Conservation (phyloP, 345 rosid genomes). For the Dipteronia dyeriana region DNA sequence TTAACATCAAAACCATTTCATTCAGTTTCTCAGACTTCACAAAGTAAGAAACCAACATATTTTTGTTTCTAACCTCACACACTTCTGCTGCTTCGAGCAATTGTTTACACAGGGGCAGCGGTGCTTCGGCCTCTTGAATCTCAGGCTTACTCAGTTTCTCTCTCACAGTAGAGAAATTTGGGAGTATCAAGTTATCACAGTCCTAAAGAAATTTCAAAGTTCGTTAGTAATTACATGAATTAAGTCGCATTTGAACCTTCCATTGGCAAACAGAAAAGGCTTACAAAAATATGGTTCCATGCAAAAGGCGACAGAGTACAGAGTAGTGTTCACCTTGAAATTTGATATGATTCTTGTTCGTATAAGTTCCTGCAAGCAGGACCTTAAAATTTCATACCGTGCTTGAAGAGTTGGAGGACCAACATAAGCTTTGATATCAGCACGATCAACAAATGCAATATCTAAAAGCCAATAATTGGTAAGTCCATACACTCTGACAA, state of each 20-base stretch:
- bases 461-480: constrained; percentile 48
- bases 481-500: not conserved
- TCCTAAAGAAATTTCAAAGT: constrained; percentile 44
- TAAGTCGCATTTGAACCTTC: not conserved
- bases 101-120: constrained; percentile 43
- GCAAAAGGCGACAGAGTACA: not conserved
- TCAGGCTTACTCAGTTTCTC: constrained; percentile 48
- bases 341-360: constrained; percentile 68
- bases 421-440: constrained; percentile 96
- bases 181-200: constrained; percentile 45
- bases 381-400: constrained; percentile 85
- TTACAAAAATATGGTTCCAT: constrained; percentile 8
- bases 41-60: not conserved
- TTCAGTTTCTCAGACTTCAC: not conserved
- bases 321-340: constrained; percentile 49
- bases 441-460: constrained; percentile 94
- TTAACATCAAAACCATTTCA: not conserved
- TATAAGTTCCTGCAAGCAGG: constrained; percentile 80
- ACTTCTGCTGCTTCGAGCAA: constrained; percentile 81
- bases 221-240: constrained; percentile 8
- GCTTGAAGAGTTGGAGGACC: constrained; percentile 97
- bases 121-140: constrained; percentile 43
- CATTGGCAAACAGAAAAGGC: not conserved
- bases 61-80: constrained; percentile 64
- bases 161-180: constrained; percentile 60